Evolutionary conservation across 2,329 filamentous ascomycete genomes (phyloP).

Genomic region (Colletotrichum abscissum): DNA sequence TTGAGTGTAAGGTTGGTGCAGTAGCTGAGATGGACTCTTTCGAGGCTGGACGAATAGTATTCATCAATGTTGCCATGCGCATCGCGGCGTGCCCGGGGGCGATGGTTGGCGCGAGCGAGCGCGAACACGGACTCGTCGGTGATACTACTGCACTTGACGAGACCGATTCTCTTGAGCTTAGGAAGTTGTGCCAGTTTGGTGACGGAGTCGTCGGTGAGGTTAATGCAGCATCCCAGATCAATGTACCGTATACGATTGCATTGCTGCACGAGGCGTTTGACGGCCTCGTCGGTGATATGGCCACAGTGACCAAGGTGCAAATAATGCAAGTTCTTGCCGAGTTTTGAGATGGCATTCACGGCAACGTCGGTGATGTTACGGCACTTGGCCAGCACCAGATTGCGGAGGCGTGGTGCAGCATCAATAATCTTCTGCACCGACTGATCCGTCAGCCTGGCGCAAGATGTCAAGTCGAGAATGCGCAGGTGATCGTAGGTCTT

Average conservation of each 20-base stretch:
- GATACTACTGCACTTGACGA: conserved; percentile 93
- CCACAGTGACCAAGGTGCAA: conserved; percentile 95
- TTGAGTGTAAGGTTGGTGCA: conserved; percentile 86
- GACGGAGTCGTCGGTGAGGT: conserved; percentile 89
- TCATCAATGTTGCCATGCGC: conserved; percentile 61
- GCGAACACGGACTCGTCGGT: conserved; percentile 91
- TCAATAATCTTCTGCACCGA: conserved; percentile 90
- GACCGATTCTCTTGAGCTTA: conserved; percentile 92
- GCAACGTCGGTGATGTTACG: conserved; percentile 90
- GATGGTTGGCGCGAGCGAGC: conserved; percentile 77
- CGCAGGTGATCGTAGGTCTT: conserved; percentile 86
- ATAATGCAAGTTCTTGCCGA: conserved; percentile 97
- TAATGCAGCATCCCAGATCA: conserved; percentile 92
- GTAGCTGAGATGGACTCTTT: conserved; percentile 96
- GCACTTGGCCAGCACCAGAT: conserved; percentile 95
- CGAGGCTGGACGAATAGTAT: conserved; percentile 75
- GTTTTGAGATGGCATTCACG: conserved; percentile 85
- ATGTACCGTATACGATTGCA: conserved; percentile 98
- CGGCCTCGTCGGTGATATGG: conserved; percentile 89
- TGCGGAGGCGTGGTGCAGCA: conserved; percentile 87
- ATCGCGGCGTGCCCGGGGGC: conserved; percentile 61
- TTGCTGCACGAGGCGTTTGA: conserved; percentile 82
- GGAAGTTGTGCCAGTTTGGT: conserved; percentile 86
- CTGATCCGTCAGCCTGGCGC: conserved; percentile 83
- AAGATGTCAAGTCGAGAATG: conserved; percentile 94